Evolutionary conservation across 1,284 basidiomycete genomes (phyloP).

Genomic region (Somion occarium): DNA sequence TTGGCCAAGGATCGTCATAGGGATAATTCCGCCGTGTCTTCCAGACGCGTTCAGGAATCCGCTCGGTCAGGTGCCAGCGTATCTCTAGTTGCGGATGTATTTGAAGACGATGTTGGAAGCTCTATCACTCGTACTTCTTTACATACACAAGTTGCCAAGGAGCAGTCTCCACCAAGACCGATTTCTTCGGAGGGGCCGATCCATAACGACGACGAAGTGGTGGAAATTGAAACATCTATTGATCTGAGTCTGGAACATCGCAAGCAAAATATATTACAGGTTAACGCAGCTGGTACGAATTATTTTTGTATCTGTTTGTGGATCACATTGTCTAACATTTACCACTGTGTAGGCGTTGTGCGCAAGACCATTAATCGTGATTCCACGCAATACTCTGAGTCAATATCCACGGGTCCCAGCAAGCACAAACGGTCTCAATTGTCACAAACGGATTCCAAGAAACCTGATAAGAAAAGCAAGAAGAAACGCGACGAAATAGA

Average conservation of each 20-base stretch:
- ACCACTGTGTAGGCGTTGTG: background rate
- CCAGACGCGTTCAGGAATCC: no score
- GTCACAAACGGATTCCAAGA: background rate
- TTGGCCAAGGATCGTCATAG: background rate
- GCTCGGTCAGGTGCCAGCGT: no score
- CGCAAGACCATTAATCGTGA: background rate
- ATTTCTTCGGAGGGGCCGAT: background rate
- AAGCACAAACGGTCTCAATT: background rate
- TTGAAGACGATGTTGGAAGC: conserved; percentile 18
- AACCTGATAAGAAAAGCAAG: conserved; percentile 28
- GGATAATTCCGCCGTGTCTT: background rate
- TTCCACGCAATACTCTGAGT: background rate
- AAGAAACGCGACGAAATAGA: conserved; percentile 56
- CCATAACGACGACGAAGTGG: background rate
- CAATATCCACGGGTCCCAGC: background rate
- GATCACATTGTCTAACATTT: no score
- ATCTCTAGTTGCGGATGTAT: conserved; percentile 1
- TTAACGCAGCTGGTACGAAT: no score
- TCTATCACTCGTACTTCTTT: conserved; percentile 1
- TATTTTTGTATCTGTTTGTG: no score
- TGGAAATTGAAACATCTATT: background rate
- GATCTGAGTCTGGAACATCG: background rate
- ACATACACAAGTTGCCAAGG: background rate
- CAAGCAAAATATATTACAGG: no score
- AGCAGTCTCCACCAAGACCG: background rate